Conservation (phyloP, 805 yeast genomes). For the Sugiyamaella smithiae region DNA sequence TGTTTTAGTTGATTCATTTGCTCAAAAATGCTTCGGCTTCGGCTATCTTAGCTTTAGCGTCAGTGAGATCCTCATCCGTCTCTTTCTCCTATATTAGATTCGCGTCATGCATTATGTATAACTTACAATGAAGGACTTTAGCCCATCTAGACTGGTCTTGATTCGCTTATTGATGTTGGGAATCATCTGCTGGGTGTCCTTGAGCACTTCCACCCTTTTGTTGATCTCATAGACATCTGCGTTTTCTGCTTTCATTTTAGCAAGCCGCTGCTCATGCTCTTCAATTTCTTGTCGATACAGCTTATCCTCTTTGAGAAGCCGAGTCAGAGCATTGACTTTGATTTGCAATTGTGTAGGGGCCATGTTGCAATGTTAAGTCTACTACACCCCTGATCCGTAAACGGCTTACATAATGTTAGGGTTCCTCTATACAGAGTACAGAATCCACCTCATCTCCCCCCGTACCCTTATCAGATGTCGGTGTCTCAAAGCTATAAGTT, state of each 20-base stretch:
- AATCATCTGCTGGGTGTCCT: slow-evolving; percentile 53
- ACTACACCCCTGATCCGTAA: neutral
- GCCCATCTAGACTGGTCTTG: slow-evolving; percentile 37
- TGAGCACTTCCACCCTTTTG: slow-evolving; percentile 47
- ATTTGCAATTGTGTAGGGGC: slow-evolving; percentile 69
- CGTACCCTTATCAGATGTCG: too few relatives aligned
- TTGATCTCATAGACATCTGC: slow-evolving; percentile 67
- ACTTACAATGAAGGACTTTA: slow-evolving; percentile 41
- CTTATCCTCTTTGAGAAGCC: slow-evolving; percentile 65
- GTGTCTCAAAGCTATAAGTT: too few relatives aligned
- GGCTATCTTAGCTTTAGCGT: slow-evolving; percentile 27
- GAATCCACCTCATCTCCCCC: too few relatives aligned
- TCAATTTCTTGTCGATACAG: slow-evolving; percentile 58
- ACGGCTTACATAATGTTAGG: too few relatives aligned
- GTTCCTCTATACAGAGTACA: too few relatives aligned
- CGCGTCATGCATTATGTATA: neutral
- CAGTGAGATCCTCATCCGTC: slow-evolving; percentile 24
- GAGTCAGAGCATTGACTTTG: slow-evolving; percentile 63
- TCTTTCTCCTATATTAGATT: slow-evolving; percentile 17
- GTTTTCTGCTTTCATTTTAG: slow-evolving; percentile 42
- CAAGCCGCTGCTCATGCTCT: slow-evolving; percentile 52
- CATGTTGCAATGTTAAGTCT: slow-evolving; percentile 12
- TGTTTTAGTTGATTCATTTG: too few relatives aligned
- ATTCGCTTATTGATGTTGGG: slow-evolving; percentile 49
- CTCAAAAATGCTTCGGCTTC: slow-evolving; percentile 23